These are phyloP conservation scores for Mycena sp. DNA, from an alignment of 1,284 basidiomycete species.

Conservation along the genomic window DNA sequence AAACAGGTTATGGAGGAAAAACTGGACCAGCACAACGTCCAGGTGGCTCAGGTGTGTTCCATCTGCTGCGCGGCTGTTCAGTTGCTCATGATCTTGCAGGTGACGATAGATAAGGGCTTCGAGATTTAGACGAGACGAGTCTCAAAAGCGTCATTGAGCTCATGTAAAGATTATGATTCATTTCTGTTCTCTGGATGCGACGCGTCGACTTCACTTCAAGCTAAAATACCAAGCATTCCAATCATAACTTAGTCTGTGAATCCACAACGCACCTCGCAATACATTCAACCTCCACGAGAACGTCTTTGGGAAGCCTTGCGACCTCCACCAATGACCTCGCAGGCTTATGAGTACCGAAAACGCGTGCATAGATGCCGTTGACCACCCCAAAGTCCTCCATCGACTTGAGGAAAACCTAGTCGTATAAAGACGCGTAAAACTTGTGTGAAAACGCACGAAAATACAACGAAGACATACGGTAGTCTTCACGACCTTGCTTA, in stretches of 20 bases:
- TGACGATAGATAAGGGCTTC: constrained; percentile 81
- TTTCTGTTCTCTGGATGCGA: constrained; percentile 1
- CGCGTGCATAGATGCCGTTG: constrained; percentile 81
- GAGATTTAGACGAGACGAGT: constrained; percentile 82
- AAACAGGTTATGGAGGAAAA: constrained; percentile 99
- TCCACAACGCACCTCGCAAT: no score
- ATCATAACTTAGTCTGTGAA: no score
- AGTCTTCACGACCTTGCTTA: constrained; percentile 57
- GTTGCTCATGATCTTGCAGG: constrained; percentile 51
- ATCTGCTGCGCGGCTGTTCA: neutral
- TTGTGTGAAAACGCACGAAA: neutral
- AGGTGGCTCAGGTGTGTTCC: constrained; percentile 86
- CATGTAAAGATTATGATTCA: constrained; percentile 59
- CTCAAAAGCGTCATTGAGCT: constrained; percentile 85
- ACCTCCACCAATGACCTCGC: constrained; percentile 92
- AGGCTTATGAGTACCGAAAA: constrained; percentile 93
- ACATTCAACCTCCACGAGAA: no score
- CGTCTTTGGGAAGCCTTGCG: constrained; percentile 57
- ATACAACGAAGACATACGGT: constrained; percentile 12
- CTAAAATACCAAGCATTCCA: constrained; percentile 69
- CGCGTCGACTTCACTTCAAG: no score
- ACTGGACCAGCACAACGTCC: constrained; percentile 97
- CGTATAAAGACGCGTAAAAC: neutral
- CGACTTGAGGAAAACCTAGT: constrained; percentile 88
- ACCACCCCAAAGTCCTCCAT: constrained; percentile 92